phyloP scores from a whole-genome alignment of 1,284 basidiomycete genomes.

The Microbotryomycetes sp. region DNA sequence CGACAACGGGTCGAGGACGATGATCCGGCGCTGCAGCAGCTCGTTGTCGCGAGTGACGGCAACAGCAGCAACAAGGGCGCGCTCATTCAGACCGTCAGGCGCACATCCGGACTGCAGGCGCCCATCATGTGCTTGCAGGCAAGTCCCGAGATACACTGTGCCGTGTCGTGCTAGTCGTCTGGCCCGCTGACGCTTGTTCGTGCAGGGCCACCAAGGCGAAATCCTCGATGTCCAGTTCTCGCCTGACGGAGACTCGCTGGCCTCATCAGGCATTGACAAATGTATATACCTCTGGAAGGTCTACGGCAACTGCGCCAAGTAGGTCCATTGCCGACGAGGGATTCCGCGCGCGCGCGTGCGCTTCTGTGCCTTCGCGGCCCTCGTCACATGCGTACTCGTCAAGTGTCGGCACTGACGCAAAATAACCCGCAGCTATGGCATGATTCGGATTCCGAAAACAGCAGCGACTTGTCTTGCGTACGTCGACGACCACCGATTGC shows the following conservation, averaged over 20 bases:
- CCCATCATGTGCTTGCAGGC: constrained; percentile 36
- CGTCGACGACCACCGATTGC: constrained; percentile 44
- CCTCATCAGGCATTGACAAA: constrained; percentile 35
- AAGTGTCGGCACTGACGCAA: not conserved
- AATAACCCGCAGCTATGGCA: constrained; percentile 23
- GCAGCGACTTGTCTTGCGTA: constrained; percentile 26
- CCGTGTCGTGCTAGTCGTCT: not conserved
- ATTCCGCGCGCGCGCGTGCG: not conserved
- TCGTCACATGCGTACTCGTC: not conserved
- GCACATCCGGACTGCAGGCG: constrained; percentile 33
- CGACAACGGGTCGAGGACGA: constrained; percentile 28
- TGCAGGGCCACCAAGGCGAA: constrained; percentile 33
- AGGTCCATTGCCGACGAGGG: not conserved
- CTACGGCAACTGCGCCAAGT: constrained; percentile 34
- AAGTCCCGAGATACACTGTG: not conserved
- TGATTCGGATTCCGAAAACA: constrained; percentile 22
- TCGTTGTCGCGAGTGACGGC: constrained; percentile 30
- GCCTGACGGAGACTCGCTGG: constrained; percentile 34
- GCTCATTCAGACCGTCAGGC: constrained; percentile 31
- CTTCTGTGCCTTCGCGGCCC: not conserved
- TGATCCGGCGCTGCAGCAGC: constrained; percentile 26
- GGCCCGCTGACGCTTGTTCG: not conserved
- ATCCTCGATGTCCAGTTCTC: constrained; percentile 38
- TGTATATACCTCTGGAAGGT: constrained; percentile 35
- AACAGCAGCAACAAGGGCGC: constrained; percentile 25